These are phyloP conservation scores for Colletotrichum ledebouriae DNA, from an alignment of 2,329 filamentous ascomycete species.

Conservation along the genomic window DNA sequence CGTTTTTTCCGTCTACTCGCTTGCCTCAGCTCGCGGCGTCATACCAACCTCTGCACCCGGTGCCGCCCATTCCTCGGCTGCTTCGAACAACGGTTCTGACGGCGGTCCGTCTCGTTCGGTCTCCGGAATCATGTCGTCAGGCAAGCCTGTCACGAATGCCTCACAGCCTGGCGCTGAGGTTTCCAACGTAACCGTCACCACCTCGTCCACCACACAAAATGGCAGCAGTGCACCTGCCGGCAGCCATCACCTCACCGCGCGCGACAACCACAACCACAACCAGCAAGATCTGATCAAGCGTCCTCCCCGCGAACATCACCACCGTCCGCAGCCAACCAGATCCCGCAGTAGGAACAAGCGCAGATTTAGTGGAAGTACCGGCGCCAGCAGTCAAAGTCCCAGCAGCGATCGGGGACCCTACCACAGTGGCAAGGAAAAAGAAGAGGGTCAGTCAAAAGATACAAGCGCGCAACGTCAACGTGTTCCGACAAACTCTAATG, in stretches of 20 bases:
- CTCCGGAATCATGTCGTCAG: constrained; percentile 62
- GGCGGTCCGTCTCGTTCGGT: constrained; percentile 57
- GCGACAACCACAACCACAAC: constrained; percentile 50
- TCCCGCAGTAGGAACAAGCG: constrained; percentile 79
- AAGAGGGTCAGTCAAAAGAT: constrained; percentile 60
- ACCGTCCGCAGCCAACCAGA: constrained; percentile 63
- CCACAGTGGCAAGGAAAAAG: constrained; percentile 63
- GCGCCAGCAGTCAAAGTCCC: constrained; percentile 84
- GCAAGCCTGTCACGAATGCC: constrained; percentile 54
- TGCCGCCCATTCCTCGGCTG: constrained; percentile 62
- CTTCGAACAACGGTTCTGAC: constrained; percentile 68
- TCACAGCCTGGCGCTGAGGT: constrained; percentile 65
- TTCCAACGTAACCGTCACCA: constrained; percentile 67
- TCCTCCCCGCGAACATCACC: constrained; percentile 46
- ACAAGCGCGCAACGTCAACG: constrained; percentile 39
- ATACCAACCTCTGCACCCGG: constrained; percentile 68
- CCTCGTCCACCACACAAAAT: constrained; percentile 59
- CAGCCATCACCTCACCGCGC: constrained; percentile 61
- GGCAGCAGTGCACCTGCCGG: constrained; percentile 53
- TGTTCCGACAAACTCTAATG: constrained; percentile 48
- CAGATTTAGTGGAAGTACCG: constrained; percentile 85
- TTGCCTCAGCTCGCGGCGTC: constrained; percentile 71
- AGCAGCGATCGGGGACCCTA: constrained; percentile 75
- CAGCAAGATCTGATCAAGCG: constrained; percentile 58
- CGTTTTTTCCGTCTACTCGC: constrained; percentile 79